Evolutionary conservation across 495 filamentous ascomycete species (phyloP), one percentile per base, ranked within the genome.

Genomic region (Pyronema omphalodes): DNA sequence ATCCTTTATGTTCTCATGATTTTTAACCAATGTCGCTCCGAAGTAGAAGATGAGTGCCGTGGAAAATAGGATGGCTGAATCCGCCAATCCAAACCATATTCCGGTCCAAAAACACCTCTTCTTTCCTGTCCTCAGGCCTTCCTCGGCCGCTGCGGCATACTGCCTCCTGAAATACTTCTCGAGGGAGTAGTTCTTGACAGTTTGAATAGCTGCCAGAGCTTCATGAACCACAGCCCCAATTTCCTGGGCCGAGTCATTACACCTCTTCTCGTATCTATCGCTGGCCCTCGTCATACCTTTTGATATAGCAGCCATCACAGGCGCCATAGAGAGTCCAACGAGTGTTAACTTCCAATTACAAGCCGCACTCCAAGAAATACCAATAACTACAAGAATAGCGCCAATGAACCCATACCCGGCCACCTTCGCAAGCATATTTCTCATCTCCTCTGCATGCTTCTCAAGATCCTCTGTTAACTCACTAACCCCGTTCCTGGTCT

Each of bases 31-130:
- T 3, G 76, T 66, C 0, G 83, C 75, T 4, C 84, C 86, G 64
- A 85, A 91, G 67, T 82, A 94, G 65, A 93, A 91, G 14, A 93
- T 76, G 17, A 94, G 65, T 0, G 87, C 86, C n/a, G 76, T 80
- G 36, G 84, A 71, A 65, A 88, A 88, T 56, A 79, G 74, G 23
- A 79, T 71, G 11, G 74, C 71, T 1, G 81, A 79, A 61, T 89
- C 81, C 17, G 80, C 75, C 15, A 88, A 64, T 2, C 91, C 91
- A 65, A 79, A 93, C 5, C 89, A 74, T 40, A 80, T 59, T 9
- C 87, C 86, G 0, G 79, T 73, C 57, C 78, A 85, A 1, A 73
- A 51, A 0, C 78, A 76, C 33, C 81, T 71, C 51, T 71, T 73
- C 6, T 79, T 37, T 1, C 84, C 83, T 9, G 78, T 64, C 6